These are phyloP conservation scores for Cenchrus fungigraminus DNA, from an alignment of 176 grass and related monocot genomes.

Conservation along the genomic window DNA sequence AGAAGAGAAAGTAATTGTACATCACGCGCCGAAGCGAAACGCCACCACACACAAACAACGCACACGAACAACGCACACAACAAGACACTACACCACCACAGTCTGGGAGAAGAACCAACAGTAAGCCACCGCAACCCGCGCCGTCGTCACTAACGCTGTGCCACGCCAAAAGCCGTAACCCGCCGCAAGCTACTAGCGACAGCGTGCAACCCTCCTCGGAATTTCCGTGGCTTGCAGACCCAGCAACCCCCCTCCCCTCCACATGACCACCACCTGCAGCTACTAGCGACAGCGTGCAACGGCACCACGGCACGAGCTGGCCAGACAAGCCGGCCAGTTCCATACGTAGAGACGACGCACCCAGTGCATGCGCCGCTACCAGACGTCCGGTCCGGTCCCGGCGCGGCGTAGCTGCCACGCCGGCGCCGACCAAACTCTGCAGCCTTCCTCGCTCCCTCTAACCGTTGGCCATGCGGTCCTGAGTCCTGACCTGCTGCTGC, in stretches of 20 bases:
- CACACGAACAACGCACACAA: no score
- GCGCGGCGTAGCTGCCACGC: slow-evolving; percentile 30
- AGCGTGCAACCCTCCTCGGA: background rate
- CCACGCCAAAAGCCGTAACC: no score
- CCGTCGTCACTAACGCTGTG: no score
- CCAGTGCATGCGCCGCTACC: background rate
- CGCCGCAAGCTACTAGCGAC: no score
- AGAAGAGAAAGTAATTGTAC: no score
- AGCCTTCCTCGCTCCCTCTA: background rate
- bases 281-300: slow-evolving; percentile 27
- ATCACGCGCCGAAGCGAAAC: no score
- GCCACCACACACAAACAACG: no score
- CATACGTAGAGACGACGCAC: slow-evolving; percentile 13
- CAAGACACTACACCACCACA: no score
- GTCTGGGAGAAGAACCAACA: no score
- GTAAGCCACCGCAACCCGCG: no score
- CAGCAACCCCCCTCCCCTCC: background rate
- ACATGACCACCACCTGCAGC: slow-evolving; percentile 39
- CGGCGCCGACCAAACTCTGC: slow-evolving; percentile 25
- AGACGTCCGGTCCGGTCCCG: background rate
- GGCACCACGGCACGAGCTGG: background rate
- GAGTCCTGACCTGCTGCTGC: background rate
- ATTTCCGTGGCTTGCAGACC: slow-evolving; percentile 21
- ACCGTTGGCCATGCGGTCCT: background rate
- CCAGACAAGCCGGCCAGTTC: background rate